These are phyloP conservation scores for Nakaseomyces kungkrabaensis DNA, from an alignment of 1,139 yeast genomes.

Conservation along the genomic window DNA sequence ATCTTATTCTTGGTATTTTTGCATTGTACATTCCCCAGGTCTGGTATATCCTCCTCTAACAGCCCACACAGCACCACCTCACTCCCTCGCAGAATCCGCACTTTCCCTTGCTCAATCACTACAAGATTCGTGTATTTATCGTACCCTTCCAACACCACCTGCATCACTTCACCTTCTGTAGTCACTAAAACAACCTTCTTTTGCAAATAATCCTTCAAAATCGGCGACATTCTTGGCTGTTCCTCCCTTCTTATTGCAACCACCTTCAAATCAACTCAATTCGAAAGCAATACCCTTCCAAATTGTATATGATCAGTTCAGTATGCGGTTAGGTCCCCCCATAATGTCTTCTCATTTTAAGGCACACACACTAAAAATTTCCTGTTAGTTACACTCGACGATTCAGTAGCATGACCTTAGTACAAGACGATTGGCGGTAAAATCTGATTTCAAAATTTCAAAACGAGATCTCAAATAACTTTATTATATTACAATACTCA, in stretches of 20 bases:
- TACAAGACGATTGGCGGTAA: not conserved
- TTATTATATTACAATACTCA: not conserved
- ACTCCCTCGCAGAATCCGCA: slow-evolving; percentile 63
- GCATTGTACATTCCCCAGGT: slow-evolving; percentile 10
- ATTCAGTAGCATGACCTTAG: not conserved
- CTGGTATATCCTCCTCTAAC: slow-evolving; percentile 38
- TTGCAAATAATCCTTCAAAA: slow-evolving; percentile 25
- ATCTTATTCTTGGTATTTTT: slow-evolving; percentile 32
- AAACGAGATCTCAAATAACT: not conserved
- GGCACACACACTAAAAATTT: too few species aligned
- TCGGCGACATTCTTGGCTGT: slow-evolving; percentile 21
- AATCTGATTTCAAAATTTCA: not conserved
- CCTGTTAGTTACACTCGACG: too few species aligned
- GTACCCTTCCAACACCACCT: slow-evolving; percentile 67
- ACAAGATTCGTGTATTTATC: slow-evolving; percentile 74
- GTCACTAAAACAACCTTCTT: slow-evolving; percentile 61
- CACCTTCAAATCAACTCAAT: too few species aligned
- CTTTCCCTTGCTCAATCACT: slow-evolving; percentile 39
- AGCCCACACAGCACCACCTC: slow-evolving; percentile 70
- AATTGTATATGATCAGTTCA: too few species aligned
- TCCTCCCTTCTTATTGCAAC: not conserved
- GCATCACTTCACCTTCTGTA: slow-evolving; percentile 67
- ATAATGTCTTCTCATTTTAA: too few species aligned
- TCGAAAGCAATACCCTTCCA: too few species aligned
- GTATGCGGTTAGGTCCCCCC: too few species aligned